Evolutionary conservation across 345 rosid genomes (phyloP).

Genomic region (Corymbia maculata): DNA sequence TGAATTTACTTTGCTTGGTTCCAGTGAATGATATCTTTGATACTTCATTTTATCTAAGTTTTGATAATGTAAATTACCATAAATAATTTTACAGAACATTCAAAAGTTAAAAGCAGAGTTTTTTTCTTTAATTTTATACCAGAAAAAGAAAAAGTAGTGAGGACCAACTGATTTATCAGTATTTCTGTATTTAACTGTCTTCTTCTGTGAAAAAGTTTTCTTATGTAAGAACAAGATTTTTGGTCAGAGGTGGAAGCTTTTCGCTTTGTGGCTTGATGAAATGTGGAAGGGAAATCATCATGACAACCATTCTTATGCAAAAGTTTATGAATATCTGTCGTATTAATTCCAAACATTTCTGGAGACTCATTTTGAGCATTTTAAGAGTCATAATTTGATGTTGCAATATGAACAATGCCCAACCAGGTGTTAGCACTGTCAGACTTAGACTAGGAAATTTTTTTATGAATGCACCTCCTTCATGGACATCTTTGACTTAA

Average conservation of each 20-base stretch:
- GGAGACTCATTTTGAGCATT: background rate
- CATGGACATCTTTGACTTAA: background rate
- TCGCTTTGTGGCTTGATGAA: background rate
- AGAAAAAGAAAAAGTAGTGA: background rate
- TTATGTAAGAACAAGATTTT: background rate
- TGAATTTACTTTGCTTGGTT: background rate
- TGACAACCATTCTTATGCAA: background rate
- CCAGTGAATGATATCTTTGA: background rate
- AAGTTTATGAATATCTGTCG: background rate
- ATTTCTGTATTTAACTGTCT: background rate
- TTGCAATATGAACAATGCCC: background rate
- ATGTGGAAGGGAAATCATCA: background rate
- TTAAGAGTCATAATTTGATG: background rate
- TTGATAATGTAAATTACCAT: background rate
- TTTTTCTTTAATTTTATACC: background rate
- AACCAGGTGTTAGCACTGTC: background rate
- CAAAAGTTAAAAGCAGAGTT: background rate
- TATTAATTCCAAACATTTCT: background rate
- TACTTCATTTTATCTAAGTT: background rate
- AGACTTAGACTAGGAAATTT: background rate
- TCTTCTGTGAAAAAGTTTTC: background rate
- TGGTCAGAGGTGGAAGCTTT: background rate
- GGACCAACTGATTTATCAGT: background rate
- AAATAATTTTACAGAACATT: background rate
- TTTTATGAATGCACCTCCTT: background rate